Evolutionary conservation across 805 yeast species (phyloP).

Genomic region (Kregervanrija fluxuum): DNA sequence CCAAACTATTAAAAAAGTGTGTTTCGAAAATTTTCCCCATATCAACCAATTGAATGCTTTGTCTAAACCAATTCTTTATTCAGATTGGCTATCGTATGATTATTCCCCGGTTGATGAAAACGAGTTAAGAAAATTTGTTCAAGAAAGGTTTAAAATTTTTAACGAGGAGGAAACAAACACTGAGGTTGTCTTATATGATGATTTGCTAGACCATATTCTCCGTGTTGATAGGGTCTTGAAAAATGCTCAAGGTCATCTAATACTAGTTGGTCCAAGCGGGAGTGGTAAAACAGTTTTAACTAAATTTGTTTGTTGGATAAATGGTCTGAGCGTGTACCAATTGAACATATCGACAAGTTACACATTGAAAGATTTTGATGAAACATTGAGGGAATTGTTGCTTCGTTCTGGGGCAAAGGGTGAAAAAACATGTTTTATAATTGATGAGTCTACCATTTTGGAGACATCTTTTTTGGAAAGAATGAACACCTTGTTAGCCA

Average conservation of each 20-base stretch:
- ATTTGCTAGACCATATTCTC: constrained; percentile 64
- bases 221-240: constrained; percentile 75
- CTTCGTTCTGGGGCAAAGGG: constrained; percentile 44
- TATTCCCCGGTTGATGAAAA: constrained; percentile 48
- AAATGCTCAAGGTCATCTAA: constrained; percentile 86
- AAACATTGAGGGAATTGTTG: constrained; percentile 48
- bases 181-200: constrained; percentile 56
- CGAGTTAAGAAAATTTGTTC: constrained; percentile 47
- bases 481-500: constrained; percentile 89
- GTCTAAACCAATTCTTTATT: constrained; percentile 51
- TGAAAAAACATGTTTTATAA: constrained; percentile 58
- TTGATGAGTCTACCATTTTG: constrained; percentile 73
- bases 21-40: constrained; percentile 39
- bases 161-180: constrained; percentile 71
- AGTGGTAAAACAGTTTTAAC: constrained; percentile 75
- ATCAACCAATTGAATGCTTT: constrained; percentile 31
- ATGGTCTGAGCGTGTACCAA: constrained; percentile 59
- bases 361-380: constrained; percentile 58
- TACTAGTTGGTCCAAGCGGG: constrained; percentile 74
- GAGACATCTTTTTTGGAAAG: constrained; percentile 80
- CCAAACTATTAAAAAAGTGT: constrained; percentile 27
- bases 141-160: constrained; percentile 59
- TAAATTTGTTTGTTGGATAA: constrained; percentile 87
- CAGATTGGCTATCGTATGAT: constrained; percentile 65
- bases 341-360: constrained; percentile 51